phyloP scores from a whole-genome alignment of 2,329 filamentous ascomycete species.

The Pseudocercospora fijiensis region DNA sequence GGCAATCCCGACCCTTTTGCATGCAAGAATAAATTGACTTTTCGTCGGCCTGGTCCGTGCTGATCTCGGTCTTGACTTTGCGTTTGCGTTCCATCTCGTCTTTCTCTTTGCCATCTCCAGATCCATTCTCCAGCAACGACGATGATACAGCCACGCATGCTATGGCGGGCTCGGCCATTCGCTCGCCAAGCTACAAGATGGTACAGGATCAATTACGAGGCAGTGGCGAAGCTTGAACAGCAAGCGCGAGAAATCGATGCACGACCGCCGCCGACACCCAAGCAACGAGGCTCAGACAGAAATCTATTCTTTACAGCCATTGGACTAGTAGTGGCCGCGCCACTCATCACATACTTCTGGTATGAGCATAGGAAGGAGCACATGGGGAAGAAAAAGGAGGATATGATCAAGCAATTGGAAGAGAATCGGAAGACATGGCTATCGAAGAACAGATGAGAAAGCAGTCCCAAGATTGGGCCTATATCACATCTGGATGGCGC shows the following conservation, averaged over 20 bases:
- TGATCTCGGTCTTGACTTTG: background rate
- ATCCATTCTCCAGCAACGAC: background rate
- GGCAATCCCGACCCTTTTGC: no score
- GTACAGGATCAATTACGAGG: constrained; percentile 8
- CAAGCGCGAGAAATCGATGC: constrained; percentile 16
- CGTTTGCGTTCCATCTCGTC: background rate
- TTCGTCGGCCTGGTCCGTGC: background rate
- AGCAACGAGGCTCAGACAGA: constrained; percentile 14
- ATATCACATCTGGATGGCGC: background rate
- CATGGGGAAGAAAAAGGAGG: constrained; percentile 37
- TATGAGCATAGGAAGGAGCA: constrained; percentile 36
- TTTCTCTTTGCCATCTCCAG: background rate
- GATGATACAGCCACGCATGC: background rate
- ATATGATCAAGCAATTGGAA: constrained; percentile 33
- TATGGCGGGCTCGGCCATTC: background rate
- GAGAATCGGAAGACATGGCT: constrained; percentile 22
- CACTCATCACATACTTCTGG: constrained; percentile 34
- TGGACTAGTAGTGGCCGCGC: constrained; percentile 28
- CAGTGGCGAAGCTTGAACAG: constrained; percentile 11
- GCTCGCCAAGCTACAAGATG: background rate
- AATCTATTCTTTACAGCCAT: constrained; percentile 25
- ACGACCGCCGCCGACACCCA: constrained; percentile 8
- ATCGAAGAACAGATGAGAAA: constrained; percentile 2
- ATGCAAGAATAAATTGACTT: no score
- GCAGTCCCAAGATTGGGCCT: background rate